These are phyloP conservation scores for Picea mariana DNA, from an alignment of 83 land plant genomes.

Conservation along the genomic window DNA sequence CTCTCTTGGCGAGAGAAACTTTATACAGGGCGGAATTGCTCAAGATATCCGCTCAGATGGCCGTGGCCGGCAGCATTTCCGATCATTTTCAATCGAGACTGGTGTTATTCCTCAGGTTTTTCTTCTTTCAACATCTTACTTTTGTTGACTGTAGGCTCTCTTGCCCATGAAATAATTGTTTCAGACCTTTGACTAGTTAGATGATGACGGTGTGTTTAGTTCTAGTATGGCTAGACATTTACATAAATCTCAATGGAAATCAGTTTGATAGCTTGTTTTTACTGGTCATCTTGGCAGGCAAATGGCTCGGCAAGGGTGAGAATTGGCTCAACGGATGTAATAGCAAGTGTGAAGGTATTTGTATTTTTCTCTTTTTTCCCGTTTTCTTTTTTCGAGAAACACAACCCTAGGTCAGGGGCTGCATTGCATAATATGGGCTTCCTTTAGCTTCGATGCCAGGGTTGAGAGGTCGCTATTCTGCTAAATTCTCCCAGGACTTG, in stretches of 20 bases:
- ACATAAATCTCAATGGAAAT: too few species aligned
- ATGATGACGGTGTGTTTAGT: neutral
- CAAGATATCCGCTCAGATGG: slow-evolving; percentile 89
- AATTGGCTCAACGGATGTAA: slow-evolving; percentile 91
- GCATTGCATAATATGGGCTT: too few species aligned
- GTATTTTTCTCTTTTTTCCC: neutral
- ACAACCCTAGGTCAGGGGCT: too few species aligned
- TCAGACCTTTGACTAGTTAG: neutral
- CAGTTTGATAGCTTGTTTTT: neutral
- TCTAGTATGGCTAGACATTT: neutral
- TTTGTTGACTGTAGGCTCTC: neutral
- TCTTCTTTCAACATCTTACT: too few species aligned
- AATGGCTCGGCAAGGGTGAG: slow-evolving; percentile 89
- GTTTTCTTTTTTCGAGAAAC: neutral
- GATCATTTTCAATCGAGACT: slow-evolving; percentile 68
- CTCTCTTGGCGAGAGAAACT: slow-evolving; percentile 72
- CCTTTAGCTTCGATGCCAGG: too few species aligned
- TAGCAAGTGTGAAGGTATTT: slow-evolving; percentile 87
- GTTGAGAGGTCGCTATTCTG: too few species aligned
- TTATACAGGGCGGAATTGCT: slow-evolving; percentile 73
- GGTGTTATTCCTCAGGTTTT: slow-evolving; percentile 91
- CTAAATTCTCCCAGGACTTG: too few species aligned
- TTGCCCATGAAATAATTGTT: neutral
- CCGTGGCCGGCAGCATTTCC: slow-evolving; percentile 67
- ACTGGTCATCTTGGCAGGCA: slow-evolving; percentile 46